Conservation (phyloP, 2,329 filamentous ascomycete genomes). For the Fusarium sp. region DNA sequence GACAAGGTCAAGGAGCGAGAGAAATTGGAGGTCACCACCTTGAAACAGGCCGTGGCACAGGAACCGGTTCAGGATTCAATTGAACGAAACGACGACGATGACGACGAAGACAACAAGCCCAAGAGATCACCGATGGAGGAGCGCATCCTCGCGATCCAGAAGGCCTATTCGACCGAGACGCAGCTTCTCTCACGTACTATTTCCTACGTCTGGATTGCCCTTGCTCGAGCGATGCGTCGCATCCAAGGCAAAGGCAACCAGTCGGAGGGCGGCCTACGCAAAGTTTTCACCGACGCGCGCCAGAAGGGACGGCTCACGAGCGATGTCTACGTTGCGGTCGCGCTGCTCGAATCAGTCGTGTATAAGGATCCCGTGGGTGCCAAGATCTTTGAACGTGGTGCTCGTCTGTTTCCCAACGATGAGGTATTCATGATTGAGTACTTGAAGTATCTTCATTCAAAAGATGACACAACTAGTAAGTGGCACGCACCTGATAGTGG, state of each 20-base stretch:
- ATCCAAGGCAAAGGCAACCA: constrained; percentile 86
- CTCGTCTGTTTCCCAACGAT: constrained; percentile 94
- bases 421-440: constrained; percentile 96
- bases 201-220: constrained; percentile 93
- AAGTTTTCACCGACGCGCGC: constrained; percentile 91
- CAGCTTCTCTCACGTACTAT: constrained; percentile 86
- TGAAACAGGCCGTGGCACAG: constrained; percentile 67
- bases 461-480: constrained; percentile 94
- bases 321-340: constrained; percentile 95
- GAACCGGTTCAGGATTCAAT: constrained; percentile 57
- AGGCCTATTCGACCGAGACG: constrained; percentile 80
- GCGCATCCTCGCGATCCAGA: constrained; percentile 73
- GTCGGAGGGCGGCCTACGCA: constrained; percentile 82
- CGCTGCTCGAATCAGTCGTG: constrained; percentile 93
- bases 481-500: constrained; percentile 35
- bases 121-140: constrained; percentile 75
- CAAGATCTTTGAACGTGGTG: constrained; percentile 96
- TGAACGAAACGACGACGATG: constrained; percentile 67
- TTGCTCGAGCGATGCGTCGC: constrained; percentile 94
- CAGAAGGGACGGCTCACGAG: constrained; percentile 90
- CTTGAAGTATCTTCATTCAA: constrained; percentile 92
- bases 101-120: constrained; percentile 58
- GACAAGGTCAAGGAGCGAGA: constrained; percentile 79
- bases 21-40: constrained; percentile 69
- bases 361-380: constrained; percentile 94